Conservation (phyloP, 2,329 filamentous ascomycete species). For the Botryotinia calthae region DNA sequence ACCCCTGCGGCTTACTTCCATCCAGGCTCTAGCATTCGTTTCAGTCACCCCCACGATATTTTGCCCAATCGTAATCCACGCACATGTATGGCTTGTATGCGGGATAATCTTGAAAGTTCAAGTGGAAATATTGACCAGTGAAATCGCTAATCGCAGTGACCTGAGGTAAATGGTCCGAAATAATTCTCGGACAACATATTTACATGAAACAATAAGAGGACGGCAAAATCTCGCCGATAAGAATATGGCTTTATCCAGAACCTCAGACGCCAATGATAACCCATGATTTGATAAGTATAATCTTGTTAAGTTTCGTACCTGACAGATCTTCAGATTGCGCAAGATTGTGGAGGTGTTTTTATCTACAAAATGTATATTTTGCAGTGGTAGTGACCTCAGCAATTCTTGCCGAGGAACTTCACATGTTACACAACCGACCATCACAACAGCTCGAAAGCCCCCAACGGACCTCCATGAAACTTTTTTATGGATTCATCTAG, state of each 20-base stretch:
- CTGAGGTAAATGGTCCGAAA: neutral
- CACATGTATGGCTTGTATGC: neutral
- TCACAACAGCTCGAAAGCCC: neutral
- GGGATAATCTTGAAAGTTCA: neutral
- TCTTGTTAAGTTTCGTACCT: neutral
- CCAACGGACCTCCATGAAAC: neutral
- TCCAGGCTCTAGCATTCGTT: neutral
- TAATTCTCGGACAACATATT: neutral
- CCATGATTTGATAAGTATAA: neutral
- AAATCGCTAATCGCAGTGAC: neutral
- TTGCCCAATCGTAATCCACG: neutral
- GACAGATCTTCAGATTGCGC: neutral
- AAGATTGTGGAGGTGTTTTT: neutral
- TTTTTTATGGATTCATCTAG: neutral
- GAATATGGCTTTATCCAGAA: neutral
- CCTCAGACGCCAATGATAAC: neutral
- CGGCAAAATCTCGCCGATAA: constrained; percentile 4
- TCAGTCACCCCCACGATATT: neutral
- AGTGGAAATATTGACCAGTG: neutral
- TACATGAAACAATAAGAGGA: constrained; percentile 4
- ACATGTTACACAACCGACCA: neutral
- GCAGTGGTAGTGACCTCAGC: neutral
- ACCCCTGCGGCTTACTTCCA: neutral
- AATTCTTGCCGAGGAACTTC: neutral
- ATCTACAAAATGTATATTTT: neutral